These are phyloP conservation scores for Neocucurbitaria cava DNA, from an alignment of 2,329 filamentous ascomycete species.

Conservation along the genomic window DNA sequence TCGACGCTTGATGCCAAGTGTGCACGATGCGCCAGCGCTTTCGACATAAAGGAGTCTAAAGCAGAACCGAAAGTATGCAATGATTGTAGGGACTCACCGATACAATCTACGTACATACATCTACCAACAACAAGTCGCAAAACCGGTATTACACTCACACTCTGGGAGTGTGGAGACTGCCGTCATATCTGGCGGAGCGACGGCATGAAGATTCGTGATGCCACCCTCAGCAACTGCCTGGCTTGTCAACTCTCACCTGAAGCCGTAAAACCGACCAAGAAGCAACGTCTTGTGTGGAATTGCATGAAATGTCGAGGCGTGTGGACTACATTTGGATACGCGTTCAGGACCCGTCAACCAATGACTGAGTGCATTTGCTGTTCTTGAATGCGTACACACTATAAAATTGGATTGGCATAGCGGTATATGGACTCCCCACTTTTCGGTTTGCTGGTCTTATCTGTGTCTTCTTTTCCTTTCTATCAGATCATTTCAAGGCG, in stretches of 20 bases:
- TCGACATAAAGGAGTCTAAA: neutral
- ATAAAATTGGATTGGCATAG: neutral
- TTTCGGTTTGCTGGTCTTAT: no score
- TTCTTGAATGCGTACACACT: neutral
- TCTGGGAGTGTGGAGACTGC: neutral
- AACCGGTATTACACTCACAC: neutral
- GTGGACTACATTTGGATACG: neutral
- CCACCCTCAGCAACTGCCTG: neutral
- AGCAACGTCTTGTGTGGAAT: neutral
- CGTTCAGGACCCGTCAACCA: neutral
- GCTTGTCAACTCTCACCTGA: neutral
- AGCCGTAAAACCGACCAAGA: neutral
- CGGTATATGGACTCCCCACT: neutral
- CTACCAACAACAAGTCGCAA: neutral
- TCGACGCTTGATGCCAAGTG: neutral
- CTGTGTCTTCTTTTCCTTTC: no score
- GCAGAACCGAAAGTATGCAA: neutral
- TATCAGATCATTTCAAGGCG: no score
- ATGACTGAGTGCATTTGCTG: neutral
- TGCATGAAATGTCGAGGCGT: neutral
- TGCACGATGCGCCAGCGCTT: neutral
- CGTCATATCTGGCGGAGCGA: neutral
- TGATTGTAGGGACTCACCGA: neutral
- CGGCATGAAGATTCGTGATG: neutral
- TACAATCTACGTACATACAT: neutral